A percentile compares a stretch with the other conserved stretches of the same genome.
These are phyloP conservation scores for Ganoderma boninense DNA, from an alignment of 1,284 basidiomycete genomes.

Conservation along the genomic window DNA sequence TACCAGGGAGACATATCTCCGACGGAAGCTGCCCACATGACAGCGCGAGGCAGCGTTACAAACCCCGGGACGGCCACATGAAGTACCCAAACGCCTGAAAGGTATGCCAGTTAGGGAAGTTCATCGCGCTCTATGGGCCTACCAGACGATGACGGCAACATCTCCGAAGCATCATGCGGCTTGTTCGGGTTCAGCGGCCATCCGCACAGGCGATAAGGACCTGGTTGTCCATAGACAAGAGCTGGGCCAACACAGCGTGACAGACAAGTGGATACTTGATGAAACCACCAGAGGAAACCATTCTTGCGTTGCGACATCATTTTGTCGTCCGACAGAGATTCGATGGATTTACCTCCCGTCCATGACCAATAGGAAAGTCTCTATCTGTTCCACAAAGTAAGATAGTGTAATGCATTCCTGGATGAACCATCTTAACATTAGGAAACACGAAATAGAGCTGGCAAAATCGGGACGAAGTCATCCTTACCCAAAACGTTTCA, in stretches of 20 bases:
- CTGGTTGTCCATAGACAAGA: background rate
- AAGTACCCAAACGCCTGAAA: background rate
- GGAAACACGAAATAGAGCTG: background rate
- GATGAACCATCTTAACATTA: background rate
- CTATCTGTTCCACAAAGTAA: background rate
- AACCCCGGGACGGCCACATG: background rate
- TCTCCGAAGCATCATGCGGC: background rate
- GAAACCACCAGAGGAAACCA: background rate
- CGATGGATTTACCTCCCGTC: background rate
- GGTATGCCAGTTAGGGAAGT: background rate
- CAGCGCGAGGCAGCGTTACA: background rate
- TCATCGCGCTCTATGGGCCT: background rate
- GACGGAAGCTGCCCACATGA: slow-evolving; percentile 20
- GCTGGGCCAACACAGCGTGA: background rate
- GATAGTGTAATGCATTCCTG: background rate
- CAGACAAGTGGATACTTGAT: background rate
- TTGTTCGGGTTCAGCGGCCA: background rate
- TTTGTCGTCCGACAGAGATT: background rate
- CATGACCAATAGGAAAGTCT: background rate
- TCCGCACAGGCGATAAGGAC: background rate
- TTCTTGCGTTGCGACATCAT: background rate
- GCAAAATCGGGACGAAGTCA: background rate
- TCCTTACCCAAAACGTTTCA: background rate
- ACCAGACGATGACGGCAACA: background rate
- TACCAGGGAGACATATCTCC: slow-evolving; percentile 13